Evolutionary conservation across 768 basidiomycete species (phyloP).

Genomic region (Xanthoconium purpureum): DNA sequence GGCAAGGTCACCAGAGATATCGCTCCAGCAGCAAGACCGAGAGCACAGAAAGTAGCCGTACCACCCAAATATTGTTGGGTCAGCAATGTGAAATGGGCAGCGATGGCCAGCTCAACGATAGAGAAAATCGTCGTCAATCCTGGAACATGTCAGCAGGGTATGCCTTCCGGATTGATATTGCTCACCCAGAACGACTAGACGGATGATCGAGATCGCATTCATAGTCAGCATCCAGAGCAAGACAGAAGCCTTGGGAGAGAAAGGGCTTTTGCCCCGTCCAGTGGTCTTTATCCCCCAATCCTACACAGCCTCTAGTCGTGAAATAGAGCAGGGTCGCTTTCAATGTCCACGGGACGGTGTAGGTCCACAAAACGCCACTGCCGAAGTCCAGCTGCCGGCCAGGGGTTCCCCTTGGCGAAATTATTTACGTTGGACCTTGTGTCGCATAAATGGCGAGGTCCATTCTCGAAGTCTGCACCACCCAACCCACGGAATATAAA

Average conservation of each 20-base stretch:
- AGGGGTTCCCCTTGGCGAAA: background rate
- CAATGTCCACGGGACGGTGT: background rate
- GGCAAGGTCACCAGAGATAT: constrained; percentile 31
- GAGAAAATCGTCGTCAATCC: constrained; percentile 23
- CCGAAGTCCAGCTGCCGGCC: background rate
- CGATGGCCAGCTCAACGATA: constrained; percentile 31
- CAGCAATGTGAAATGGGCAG: constrained; percentile 27
- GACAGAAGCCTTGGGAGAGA: background rate
- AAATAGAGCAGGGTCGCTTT: background rate
- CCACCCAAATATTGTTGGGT: constrained; percentile 1
- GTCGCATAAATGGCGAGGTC: too few relatives aligned
- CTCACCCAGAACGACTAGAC: constrained; percentile 24
- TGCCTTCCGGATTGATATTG: background rate
- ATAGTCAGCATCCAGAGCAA: constrained; percentile 5
- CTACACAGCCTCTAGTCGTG: background rate
- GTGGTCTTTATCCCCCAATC: constrained; percentile 7
- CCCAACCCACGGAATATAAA: too few relatives aligned
- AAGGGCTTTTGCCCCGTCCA: background rate
- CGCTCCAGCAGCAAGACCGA: constrained; percentile 29
- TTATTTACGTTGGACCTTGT: too few relatives aligned
- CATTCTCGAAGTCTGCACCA: too few relatives aligned
- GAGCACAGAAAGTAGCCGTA: constrained; percentile 23
- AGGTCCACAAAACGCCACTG: background rate
- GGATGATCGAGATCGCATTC: constrained; percentile 12
- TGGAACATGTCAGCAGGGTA: constrained; percentile 7